Evolutionary conservation across 441 rosid genomes (phyloP).

Genomic region (Pelargonium fulgidum): DNA sequence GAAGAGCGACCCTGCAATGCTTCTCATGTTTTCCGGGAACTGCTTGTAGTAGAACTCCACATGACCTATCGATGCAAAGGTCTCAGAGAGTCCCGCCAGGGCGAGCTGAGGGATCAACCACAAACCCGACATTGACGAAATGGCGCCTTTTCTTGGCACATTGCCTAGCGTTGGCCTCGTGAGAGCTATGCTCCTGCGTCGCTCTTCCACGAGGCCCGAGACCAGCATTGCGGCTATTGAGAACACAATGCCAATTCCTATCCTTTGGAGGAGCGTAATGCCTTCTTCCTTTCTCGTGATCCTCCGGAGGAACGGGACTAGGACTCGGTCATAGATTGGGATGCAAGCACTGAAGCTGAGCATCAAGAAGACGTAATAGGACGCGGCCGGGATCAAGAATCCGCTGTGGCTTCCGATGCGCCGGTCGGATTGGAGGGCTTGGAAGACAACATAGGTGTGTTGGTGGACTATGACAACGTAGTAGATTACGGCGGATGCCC

Average conservation of each 20-base stretch:
- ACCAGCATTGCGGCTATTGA: slow-evolving; percentile 42
- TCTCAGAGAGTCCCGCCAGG: slow-evolving; percentile 59
- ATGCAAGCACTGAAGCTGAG: slow-evolving; percentile 49
- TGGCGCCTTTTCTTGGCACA: slow-evolving; percentile 55
- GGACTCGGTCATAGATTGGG: slow-evolving; percentile 52
- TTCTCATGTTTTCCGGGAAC: slow-evolving; percentile 81
- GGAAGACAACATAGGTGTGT: slow-evolving; percentile 57
- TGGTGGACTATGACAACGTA: slow-evolving; percentile 50
- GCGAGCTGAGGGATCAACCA: slow-evolving; percentile 68
- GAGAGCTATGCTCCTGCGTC: slow-evolving; percentile 45
- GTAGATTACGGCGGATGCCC: slow-evolving; percentile 43
- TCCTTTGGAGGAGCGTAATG: slow-evolving; percentile 63
- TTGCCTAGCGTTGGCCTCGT: slow-evolving; percentile 53
- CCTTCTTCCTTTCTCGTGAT: slow-evolving; percentile 60
- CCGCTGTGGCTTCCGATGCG: slow-evolving; percentile 34
- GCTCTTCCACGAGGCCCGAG: slow-evolving; percentile 47
- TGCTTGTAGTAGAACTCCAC: slow-evolving; percentile 75
- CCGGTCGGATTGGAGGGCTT: slow-evolving; percentile 63
- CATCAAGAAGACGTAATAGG: slow-evolving; percentile 67
- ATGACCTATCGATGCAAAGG: slow-evolving; percentile 49
- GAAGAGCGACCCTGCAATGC: slow-evolving; percentile 61
- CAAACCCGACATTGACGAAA: slow-evolving; percentile 65
- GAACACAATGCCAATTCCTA: slow-evolving; percentile 50
- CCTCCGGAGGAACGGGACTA: slow-evolving; percentile 47
- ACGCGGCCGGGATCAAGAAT: slow-evolving; percentile 62